phyloP scores from a whole-genome alignment of 768 basidiomycete species.

The Daedaleopsis nitida region DNA sequence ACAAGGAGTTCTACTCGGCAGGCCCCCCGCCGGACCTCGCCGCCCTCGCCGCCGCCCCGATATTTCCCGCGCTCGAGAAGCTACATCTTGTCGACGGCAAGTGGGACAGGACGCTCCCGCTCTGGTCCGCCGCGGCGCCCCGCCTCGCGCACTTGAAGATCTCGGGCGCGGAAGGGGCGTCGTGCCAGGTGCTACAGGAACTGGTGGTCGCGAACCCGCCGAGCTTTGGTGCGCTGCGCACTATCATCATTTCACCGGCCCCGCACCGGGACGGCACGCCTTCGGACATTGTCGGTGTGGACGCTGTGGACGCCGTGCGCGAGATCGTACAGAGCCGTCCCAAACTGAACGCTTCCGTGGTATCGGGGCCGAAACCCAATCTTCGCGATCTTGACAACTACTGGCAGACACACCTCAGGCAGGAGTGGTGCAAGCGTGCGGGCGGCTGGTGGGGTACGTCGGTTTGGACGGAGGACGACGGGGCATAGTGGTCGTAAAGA shows the following conservation, averaged over 20 bases:
- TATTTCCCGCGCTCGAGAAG: conserved; percentile 4
- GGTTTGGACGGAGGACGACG: no score
- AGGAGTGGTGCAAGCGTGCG: no score
- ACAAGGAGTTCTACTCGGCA: conserved; percentile 2
- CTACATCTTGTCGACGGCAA: conserved; percentile 7
- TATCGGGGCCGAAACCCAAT: no score
- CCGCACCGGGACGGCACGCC: no score
- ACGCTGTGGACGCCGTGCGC: no score
- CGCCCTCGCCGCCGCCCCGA: background rate
- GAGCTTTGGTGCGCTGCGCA: background rate
- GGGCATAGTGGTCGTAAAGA: no score
- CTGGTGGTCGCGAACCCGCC: background rate
- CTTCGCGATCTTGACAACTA: no score
- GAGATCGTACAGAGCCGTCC: no score
- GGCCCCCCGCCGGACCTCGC: background rate
- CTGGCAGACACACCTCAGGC: no score
- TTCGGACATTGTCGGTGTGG: no score
- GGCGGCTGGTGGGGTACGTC: no score
- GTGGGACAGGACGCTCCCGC: conserved; percentile 2
- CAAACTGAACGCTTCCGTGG: no score
- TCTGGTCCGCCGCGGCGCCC: conserved; percentile 6
- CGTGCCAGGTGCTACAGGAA: background rate
- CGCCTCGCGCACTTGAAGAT: background rate
- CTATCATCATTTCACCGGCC: background rate
- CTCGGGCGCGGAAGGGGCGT: background rate